Evolutionary conservation across 1,284 basidiomycete genomes (phyloP), one percentile per base, ranked within the genome.

Genomic region (Cryptococcus jaspeensis): DNA sequence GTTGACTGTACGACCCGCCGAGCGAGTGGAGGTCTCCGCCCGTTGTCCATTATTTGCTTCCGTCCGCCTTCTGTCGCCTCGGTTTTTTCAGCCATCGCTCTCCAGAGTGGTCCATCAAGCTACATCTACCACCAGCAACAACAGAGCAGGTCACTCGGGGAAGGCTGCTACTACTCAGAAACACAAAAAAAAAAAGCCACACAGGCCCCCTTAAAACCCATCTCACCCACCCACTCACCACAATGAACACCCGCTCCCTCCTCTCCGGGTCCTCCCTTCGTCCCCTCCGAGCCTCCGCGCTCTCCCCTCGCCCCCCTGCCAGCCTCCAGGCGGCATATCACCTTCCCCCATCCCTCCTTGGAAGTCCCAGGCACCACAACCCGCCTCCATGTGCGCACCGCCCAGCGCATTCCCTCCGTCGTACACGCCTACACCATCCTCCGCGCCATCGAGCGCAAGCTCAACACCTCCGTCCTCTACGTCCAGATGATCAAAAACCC

Each of bases 351-450:
- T 42, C 63, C 69, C 5, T 58, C 54, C 23, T 62, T 65, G 18
- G 55, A 61, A 18, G 44, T 59, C 5, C 50, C 61, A 32, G 56
- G 53, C 12, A 66, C 64, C 38, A 43, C 40, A 11, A 63, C 62
- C 22, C 55, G 56, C n/a, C 55, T 71, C 15, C 50, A 56, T 12
- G 48, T 73, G 38, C 50, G 53, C 12, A 47, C 56, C 5, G 57
- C 63, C 50, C 57, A 62, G 23, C 42, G 36, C 5, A 59, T 67
- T 16, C 53, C 59, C 2, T 59, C 60, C 5, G 45, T 68, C 11
- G 49, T 62, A 2, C 64, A 73, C 23, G 56, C 63, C 12, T 60
- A 69, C 28, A 62, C 67, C 11, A 63, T 73, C 9, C 46, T 72
- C 25, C 60, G 63, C 42, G 64, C 65, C 1, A 58, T 70, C 15